phyloP scores from a whole-genome alignment of 108 stramenopile genomes.

The Fistulifera pelliculosa region DNA sequence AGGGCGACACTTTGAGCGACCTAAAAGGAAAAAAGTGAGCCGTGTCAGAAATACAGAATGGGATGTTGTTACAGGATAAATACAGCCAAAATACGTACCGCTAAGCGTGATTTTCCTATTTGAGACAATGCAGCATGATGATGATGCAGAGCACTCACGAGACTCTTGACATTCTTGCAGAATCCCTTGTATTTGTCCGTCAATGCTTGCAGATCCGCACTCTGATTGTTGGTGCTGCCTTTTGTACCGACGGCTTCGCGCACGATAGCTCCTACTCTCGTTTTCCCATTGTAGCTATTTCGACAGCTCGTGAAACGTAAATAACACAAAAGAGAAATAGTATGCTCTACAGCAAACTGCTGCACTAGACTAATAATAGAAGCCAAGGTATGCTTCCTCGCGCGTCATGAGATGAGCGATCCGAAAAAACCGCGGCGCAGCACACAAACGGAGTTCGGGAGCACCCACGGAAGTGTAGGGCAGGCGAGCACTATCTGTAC shows the following conservation, averaged over 20 bases:
- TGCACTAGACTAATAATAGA: too few species aligned
- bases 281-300: constrained; percentile 36
- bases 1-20: constrained; percentile 31
- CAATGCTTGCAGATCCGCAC: constrained; percentile 29
- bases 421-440: too few species aligned
- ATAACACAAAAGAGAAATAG: too few species aligned
- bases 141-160: constrained; percentile 21
- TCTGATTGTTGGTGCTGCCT: constrained; percentile 24
- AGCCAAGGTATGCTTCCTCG: too few species aligned
- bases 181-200: constrained; percentile 33
- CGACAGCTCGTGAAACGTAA: too few species aligned
- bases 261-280: constrained; percentile 29
- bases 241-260: constrained; percentile 25
- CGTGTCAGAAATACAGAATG: background rate
- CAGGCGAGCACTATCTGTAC: too few species aligned
- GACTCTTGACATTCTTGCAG: constrained; percentile 18
- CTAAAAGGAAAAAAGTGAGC: constrained; percentile 10
- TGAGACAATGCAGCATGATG: constrained; percentile 27
- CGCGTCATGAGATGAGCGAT: too few species aligned
- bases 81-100: constrained; percentile 17
- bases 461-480: too few species aligned
- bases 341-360: too few species aligned
- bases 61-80: background rate
- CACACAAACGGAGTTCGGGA: too few species aligned
- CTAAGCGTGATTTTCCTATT: constrained; percentile 21